Conservation (phyloP, 1,284 basidiomycete species). For the Mycena citricolor region DNA sequence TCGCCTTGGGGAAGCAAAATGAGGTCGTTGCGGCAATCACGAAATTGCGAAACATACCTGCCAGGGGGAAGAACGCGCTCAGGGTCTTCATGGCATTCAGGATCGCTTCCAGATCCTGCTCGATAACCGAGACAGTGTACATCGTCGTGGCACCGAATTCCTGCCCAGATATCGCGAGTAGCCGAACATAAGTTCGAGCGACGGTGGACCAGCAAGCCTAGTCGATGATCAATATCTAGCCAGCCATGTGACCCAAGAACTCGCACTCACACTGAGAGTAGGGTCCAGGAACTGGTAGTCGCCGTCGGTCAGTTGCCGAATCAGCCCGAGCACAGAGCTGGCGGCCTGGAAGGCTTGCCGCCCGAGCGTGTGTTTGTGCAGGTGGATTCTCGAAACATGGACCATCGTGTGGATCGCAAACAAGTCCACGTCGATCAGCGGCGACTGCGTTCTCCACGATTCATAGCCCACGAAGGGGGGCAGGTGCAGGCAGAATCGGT, state of each 20-base stretch:
- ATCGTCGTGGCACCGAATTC: conserved; percentile 21
- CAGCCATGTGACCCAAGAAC: conserved; percentile 14
- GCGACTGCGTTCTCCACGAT: conserved; percentile 31
- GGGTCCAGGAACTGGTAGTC: conserved; percentile 56
- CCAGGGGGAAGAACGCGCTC: conserved; percentile 36
- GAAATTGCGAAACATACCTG: no score
- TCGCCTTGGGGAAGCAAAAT: conserved; percentile 23
- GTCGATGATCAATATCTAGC: neutral
- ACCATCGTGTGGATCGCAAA: conserved; percentile 51
- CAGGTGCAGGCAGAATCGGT: conserved; percentile 41
- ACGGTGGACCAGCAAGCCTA: conserved; percentile 43
- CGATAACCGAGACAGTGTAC: conserved; percentile 27
- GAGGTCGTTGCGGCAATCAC: no score
- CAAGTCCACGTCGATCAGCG: conserved; percentile 43
- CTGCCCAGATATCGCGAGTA: conserved; percentile 27
- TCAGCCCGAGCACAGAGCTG: conserved; percentile 42
- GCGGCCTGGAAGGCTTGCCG: conserved; percentile 44
- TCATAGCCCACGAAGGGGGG: conserved; percentile 40
- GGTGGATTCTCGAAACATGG: conserved; percentile 50
- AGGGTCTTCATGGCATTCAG: conserved; percentile 35
- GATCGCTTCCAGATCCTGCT: conserved; percentile 35
- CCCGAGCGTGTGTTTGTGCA: conserved; percentile 41
- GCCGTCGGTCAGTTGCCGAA: conserved; percentile 45
- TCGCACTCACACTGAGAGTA: conserved; percentile 43
- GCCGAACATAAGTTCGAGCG: conserved; percentile 40